Base-by-base conservation (phyloP, 768 basidiomycete genomes). In the Kwoniella sp. region DNA sequence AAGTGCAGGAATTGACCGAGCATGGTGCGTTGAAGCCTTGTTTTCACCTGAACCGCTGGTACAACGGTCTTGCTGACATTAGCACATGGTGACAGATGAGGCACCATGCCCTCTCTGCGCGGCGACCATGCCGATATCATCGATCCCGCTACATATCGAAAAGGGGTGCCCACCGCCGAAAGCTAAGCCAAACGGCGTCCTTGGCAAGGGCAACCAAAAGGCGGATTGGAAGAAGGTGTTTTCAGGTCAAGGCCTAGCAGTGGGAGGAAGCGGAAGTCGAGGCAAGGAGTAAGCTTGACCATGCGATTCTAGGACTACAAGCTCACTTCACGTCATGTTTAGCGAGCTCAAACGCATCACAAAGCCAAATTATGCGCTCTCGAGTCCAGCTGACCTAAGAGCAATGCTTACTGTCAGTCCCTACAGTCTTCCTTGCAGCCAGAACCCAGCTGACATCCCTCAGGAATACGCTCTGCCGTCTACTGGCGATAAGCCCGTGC, bases 121-220 rank as follows among this genome's bases (percentile, higher is more conserved):
- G 14, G 75, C 73, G 37, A 60, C 50, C 9, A 77, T 86, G 20
- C 76, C 73, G 19, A 78, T 77, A 28, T 73, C 76, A 12, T 67
- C 57, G 9, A 82, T 88, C 50, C 85, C 88, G 54, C 47, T 57
- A 5, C 87, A 89, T 65, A 79, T 89, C 52, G 86, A 88, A 54
- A 78, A 78, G 36, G 76, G 77, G 6, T 89, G 84, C 56, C 76
- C 25, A 48, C 61, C 61, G 15, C 54, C 57, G 19, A 63, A 65
- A 45, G 39, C 22, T 7, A 58, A 55, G 14, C 19, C 11, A 4
- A 42, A 41, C 15, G 60, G 57, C 3, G 36, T 31, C 3, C 14
- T 12, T 3, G 39, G 45, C 9, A 60, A 34, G 15, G 62, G 60
- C 2, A 65, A 67, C 37, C 61, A 65, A 39, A 70, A 67, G 42